Evolutionary conservation across 805 yeast genomes (phyloP).

Genomic region (Candida glaebosa): DNA sequence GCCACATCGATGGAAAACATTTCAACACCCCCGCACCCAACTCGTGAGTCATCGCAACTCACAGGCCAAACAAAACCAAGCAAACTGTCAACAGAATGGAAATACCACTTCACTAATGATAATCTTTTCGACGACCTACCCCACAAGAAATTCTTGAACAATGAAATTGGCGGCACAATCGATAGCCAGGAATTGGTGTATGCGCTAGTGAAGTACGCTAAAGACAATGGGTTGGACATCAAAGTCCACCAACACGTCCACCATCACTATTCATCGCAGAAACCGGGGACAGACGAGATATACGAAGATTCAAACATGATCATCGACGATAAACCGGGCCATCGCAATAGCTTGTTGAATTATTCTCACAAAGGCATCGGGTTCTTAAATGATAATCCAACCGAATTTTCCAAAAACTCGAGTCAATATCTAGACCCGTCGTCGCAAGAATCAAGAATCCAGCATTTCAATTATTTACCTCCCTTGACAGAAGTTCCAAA

Average conservation of each 20-base stretch:
- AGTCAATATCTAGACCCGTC: slow-evolving; percentile 42
- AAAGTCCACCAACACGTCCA: slow-evolving; percentile 85
- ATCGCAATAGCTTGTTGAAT: not conserved
- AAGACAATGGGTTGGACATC: slow-evolving; percentile 51
- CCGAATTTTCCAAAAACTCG: not conserved
- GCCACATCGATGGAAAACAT: not conserved
- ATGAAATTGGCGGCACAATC: slow-evolving; percentile 46
- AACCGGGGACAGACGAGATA: not conserved
- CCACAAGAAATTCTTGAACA: slow-evolving; percentile 16
- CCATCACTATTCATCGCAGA: slow-evolving; percentile 61
- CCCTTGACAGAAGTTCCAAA: slow-evolving; percentile 70
- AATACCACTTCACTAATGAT: slow-evolving; percentile 40
- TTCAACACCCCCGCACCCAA: not conserved
- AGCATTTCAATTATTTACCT: slow-evolving; percentile 73
- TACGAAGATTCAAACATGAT: not conserved
- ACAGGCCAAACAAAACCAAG: not conserved
- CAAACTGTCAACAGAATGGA: slow-evolving; percentile 53
- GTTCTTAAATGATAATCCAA: not conserved
- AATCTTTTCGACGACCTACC: slow-evolving; percentile 24
- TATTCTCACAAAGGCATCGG: slow-evolving; percentile 4
- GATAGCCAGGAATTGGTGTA: slow-evolving; percentile 52
- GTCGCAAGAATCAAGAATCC: slow-evolving; percentile 52
- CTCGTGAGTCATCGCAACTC: not conserved
- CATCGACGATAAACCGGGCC: not conserved
- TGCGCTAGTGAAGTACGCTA: slow-evolving; percentile 58